Evolutionary conservation across 2,329 filamentous ascomycete genomes (phyloP), one percentile per base, ranked within the genome.

Genomic region (Raffaelea ambrosiae): DNA sequence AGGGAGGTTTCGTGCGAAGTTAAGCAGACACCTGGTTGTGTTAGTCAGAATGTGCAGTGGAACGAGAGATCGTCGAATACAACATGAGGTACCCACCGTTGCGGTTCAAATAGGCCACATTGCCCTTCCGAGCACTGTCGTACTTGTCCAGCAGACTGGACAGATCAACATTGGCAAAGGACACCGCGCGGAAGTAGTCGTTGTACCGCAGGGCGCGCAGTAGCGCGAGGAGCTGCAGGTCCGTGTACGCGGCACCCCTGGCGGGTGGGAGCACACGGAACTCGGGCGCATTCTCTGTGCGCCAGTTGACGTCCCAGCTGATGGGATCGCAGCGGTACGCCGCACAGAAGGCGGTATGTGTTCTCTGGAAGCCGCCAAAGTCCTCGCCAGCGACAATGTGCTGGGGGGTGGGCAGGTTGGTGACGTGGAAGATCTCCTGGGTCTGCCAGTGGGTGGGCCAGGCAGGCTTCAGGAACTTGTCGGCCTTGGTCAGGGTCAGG

Each of bases 101-200:
- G 14, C 76, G 65, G 38, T 71, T 79, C 36, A 75, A 65, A 54
- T 74, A 74, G 4, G 71, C 72, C 10, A 76, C 67, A 21, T 67
- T 66, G 50, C 72, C 68, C 19, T 66, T 67, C 35, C 71, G 62
- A 2, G 63, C 57, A 40, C 67, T 66, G 50, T 79, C 76, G 42
- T 66, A 66, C 29, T 58, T 55, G 31, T 63, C 62, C 38, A 63
- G 60, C 1, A 73, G 60, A 16, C 56, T 61, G 2, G 68, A 69
- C 19, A 80, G 63, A 52, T 78, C 71, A 14, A 79, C 66, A 46
- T 73, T 68, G 10, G 65, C 60, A 52, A 80, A 77, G 2, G 74
- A 79, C n/a, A 80, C 59, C 1, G 74, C 73, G 49, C 73, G 75
- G 61, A 80, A 79, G 54, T 74, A 79, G 53, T 75, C 76, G 47